Base-by-base conservation (phyloP, 1,284 basidiomycete species). In the Tilletia indica region DNA sequence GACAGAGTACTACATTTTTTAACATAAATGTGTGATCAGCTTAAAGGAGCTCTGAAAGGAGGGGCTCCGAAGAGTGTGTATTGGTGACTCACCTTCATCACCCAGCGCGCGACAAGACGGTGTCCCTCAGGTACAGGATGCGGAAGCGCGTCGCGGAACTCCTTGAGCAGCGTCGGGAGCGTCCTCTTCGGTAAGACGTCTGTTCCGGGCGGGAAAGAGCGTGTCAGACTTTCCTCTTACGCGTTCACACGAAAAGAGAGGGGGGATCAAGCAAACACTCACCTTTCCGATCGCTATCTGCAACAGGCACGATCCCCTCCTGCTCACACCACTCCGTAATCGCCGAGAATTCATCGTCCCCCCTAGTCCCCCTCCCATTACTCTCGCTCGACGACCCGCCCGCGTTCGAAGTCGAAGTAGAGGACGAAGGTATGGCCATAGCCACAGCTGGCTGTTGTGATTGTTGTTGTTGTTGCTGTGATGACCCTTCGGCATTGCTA, bases 151-250 rank as follows among this genome's bases (percentile, higher is more conserved):
- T 70, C 68, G 2, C 67, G 36, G 63, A 82, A 82, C 61, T 82
- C 80, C 14, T 73, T 69, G 54, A 82, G 72, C 8, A 82, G 67
- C 0, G 36, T 74, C 5, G 76, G 79, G 5, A 82, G 58, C 1
- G 79, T 78, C 11, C 73, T 49, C 36, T 68, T 68, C 2, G 80
- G 80, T 16, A 82, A 56, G 2, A 80, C 68, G 51, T 80, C 75
- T 74, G 68, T 19, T 19, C 3, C 9, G 19, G 6, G 3, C 51
- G 11, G 6, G 51, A 31, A 54, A 54, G 51, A 54, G 42, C 3
- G 14, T 45, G 6, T 45, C 42, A 14, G 9, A 8, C 42, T 45
- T 45, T 14, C 3, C 14, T 45, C 42, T 45, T 14, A 14, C 42
- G 9, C 45, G 45, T 42, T 2, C 36, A 8, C 4, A 34, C 16